A percentile compares a stretch with the other conserved stretches of the same genome.
Evolutionary conservation across 768 basidiomycete species (phyloP).

Genomic region (Mycena albidolilacea): DNA sequence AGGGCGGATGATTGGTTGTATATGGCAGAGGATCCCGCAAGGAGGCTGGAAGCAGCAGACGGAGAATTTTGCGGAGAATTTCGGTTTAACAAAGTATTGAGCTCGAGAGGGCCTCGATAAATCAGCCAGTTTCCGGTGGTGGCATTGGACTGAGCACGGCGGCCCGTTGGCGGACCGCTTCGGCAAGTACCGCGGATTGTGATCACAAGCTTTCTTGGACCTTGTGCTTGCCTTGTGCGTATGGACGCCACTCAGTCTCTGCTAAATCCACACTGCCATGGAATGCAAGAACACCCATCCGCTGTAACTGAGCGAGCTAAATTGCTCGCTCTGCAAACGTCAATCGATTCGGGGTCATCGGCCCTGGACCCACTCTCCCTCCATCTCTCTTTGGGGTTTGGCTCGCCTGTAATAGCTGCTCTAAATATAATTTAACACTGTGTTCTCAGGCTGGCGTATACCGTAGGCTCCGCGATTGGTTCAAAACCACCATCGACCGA

Average conservation of each 20-base stretch:
- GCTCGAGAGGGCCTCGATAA: too few species aligned
- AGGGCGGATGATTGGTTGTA: too few species aligned
- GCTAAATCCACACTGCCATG: slow-evolving; percentile 55
- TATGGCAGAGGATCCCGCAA: too few species aligned
- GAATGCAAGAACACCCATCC: slow-evolving; percentile 60
- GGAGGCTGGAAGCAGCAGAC: too few species aligned
- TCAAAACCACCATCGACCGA: slow-evolving; percentile 62
- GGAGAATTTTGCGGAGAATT: too few species aligned
- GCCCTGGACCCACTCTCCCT: slow-evolving; percentile 37
- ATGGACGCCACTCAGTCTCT: slow-evolving; percentile 9
- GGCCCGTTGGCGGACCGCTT: too few species aligned
- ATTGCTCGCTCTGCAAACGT: slow-evolving; percentile 43
- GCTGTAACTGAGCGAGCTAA: slow-evolving; percentile 56
- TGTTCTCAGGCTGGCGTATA: slow-evolving; percentile 64
- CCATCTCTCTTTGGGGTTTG: slow-evolving; percentile 41
- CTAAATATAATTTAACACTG: neutral
- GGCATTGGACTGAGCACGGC: too few species aligned
- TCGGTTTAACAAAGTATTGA: too few species aligned
- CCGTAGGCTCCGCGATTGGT: slow-evolving; percentile 71
- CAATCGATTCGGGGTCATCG: neutral
- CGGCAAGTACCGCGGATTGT: too few species aligned
- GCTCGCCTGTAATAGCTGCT: slow-evolving; percentile 59
- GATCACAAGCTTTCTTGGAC: too few species aligned
- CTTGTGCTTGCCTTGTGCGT: too few species aligned
- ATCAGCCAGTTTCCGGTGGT: too few species aligned